Evolutionary conservation across 2,329 filamentous ascomycete species (phyloP).

Genomic region (Boeremia exigua): DNA sequence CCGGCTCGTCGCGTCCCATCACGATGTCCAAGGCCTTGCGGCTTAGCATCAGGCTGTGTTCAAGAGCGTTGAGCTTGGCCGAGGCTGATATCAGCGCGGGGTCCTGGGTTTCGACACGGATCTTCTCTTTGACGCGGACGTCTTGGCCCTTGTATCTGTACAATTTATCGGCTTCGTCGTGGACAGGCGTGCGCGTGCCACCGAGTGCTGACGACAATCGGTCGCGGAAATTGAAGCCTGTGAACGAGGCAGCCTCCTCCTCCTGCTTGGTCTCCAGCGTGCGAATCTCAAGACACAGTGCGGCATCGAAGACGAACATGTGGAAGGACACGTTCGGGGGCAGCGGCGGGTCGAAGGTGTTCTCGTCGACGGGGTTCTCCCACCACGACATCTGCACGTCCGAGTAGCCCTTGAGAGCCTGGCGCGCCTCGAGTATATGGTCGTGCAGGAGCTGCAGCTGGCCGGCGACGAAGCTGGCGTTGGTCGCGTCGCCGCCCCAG

Average conservation of each 20-base stretch:
- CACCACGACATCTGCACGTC: constrained; percentile 61
- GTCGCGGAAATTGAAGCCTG: constrained; percentile 62
- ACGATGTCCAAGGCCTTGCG: constrained; percentile 76
- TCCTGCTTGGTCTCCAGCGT: constrained; percentile 62
- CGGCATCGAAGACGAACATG: constrained; percentile 60
- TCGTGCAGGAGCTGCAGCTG: constrained; percentile 66
- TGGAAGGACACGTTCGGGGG: constrained; percentile 76
- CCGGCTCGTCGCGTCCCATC: constrained; percentile 67
- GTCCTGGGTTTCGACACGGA: constrained; percentile 86
- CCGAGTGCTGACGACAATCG: constrained; percentile 58
- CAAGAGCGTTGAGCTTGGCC: constrained; percentile 80
- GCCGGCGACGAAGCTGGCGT: constrained; percentile 63
- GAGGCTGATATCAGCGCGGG: constrained; percentile 83
- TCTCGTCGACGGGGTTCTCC: constrained; percentile 61
- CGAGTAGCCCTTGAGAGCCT: constrained; percentile 62
- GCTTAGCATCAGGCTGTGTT: constrained; percentile 73
- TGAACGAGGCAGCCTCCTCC: constrained; percentile 39
- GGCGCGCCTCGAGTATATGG: constrained; percentile 66
- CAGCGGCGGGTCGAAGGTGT: constrained; percentile 67
- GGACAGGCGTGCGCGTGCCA: constrained; percentile 47
- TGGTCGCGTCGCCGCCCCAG: constrained; percentile 70
- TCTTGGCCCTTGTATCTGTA: constrained; percentile 74
- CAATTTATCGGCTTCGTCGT: constrained; percentile 74
- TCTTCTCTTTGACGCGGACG: constrained; percentile 87
- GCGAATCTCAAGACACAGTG: constrained; percentile 69